A percentile compares a stretch with the other conserved stretches of the same genome.
Conservation (phyloP, 176 grass and related monocot genomes). For the Elymus sibiricus region DNA sequence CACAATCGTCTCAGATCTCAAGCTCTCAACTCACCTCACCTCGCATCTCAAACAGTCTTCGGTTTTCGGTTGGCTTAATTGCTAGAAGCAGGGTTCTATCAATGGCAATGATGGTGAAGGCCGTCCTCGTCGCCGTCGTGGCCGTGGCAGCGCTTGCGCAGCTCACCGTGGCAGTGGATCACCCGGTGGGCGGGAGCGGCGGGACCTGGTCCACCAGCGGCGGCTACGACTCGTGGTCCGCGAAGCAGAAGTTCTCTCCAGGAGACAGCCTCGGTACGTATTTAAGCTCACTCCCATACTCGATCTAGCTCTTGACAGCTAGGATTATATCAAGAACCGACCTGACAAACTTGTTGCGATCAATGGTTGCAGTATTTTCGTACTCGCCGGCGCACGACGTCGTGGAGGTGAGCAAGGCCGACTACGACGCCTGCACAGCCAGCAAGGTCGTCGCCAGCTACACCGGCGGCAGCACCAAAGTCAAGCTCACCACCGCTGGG, state of each 20-base stretch:
- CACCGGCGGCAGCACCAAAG: conserved; percentile 21
- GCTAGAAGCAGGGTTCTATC: not conserved
- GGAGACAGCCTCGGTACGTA: conserved; percentile 37
- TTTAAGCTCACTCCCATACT: not conserved
- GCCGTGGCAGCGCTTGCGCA: conserved; percentile 19
- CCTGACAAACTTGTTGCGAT: not conserved
- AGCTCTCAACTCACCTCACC: not conserved
- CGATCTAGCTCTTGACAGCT: not conserved
- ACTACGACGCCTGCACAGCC: conserved; percentile 59
- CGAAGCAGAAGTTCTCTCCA: conserved; percentile 12
- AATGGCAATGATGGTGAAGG: conserved; percentile 21
- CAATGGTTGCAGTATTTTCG: conserved; percentile 33
- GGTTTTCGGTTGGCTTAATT: not conserved
- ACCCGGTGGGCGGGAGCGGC: conserved; percentile 33
- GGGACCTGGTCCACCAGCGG: conserved; percentile 29
- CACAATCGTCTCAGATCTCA: conserved; percentile 6
- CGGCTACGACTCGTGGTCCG: conserved; percentile 29
- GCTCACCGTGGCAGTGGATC: conserved; percentile 18
- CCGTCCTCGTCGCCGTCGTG: not conserved
- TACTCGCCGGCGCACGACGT: conserved; percentile 64
- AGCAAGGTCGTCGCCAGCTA: conserved; percentile 33
- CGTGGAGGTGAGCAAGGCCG: conserved; percentile 52
- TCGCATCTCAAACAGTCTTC: not conserved
- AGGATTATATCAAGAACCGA: not conserved
- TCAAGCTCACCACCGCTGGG: conserved; percentile 45